Base-by-base conservation (phyloP, 129 eudicot genomes). In the Apium graveolens region DNA sequence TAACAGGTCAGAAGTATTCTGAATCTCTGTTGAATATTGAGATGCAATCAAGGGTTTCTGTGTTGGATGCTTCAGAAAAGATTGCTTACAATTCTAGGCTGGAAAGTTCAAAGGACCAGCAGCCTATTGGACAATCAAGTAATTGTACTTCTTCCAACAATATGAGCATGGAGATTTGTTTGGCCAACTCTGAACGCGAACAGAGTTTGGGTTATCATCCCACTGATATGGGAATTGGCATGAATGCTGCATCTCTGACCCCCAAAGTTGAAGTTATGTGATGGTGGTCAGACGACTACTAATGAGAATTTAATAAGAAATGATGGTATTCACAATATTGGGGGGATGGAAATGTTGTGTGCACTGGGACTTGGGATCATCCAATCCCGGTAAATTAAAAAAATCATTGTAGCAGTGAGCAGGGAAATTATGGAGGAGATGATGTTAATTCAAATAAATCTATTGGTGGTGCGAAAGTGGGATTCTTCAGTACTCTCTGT, bases 51-150 rank as follows among this genome's bases (percentile, higher is more conserved):
- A 70, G 76, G 72, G 60, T 77, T 31, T 82, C 84, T 4, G 78
- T 69, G 65, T 78, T 83, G 81, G 84, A 81, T 78, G 85, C 84
- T 80, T 73, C 77, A 35, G 26, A 79, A 71, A 86, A 89, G 77
- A 73, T 82, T 81, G 86, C 88, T 32, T 80, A 76, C 63, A 79
- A 21, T 82, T 76, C 88, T 32, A 34, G 48, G 45, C n/a, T 76
- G 70, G 90, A 82, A 62, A 44, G 81, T 80, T 35, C 79, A 17
- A 68, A 24, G 75, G 79, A 21, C 60, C 77, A 13, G n/a, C n/a
- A n/a, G 60, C 76, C 45, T 45, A 51, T 17, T 70, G 87, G 78
- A 35, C 51, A 79, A 76, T 53, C 39, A 34, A 41, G 31, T 24
- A 66, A 44, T 45, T 71, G 57, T 44, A 77, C 77, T 21, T 60